Evolutionary conservation across 495 filamentous ascomycete species (phyloP).

Genomic region (Podospora bellae-mahoneyi): DNA sequence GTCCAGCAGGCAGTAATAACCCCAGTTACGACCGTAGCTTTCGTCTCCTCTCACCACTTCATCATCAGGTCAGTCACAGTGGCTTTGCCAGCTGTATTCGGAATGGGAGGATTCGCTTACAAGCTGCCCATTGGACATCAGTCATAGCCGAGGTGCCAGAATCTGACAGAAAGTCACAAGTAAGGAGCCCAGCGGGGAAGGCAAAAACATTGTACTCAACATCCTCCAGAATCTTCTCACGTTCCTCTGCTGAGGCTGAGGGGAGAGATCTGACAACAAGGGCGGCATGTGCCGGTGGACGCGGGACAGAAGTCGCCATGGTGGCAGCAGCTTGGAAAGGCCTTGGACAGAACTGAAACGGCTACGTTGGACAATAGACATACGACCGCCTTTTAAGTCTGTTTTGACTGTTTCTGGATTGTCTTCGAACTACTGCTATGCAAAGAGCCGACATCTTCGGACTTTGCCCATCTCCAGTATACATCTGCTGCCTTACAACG

Average conservation of each 20-base stretch:
- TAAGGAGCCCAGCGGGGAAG: conserved; percentile 8
- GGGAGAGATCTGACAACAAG: conserved; percentile 11
- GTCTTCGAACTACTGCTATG: too few species aligned
- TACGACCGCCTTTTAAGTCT: too few species aligned
- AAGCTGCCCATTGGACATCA: conserved; percentile 11
- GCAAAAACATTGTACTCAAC: conserved; percentile 13
- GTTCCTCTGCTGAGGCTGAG: conserved; percentile 1
- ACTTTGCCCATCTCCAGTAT: too few species aligned
- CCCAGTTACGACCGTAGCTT: conserved; percentile 12
- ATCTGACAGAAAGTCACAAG: conserved; percentile 10
- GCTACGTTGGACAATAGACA: not conserved
- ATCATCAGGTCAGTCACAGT: not conserved
- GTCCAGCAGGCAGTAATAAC: conserved; percentile 9
- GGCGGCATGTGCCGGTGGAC: conserved; percentile 6
- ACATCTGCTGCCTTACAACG: too few species aligned
- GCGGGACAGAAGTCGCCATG: not conserved
- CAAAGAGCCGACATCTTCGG: too few species aligned
- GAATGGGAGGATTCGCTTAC: conserved; percentile 1
- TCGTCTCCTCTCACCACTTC: conserved; percentile 10
- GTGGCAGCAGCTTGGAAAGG: not conserved
- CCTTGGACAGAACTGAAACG: not conserved
- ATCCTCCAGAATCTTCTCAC: conserved; percentile 6
- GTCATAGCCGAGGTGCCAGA: conserved; percentile 6
- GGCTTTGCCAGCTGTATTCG: not conserved
- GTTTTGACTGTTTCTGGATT: too few species aligned